Conservation (phyloP, 2,329 filamentous ascomycete genomes). For the Colletotrichum noveboracense region DNA sequence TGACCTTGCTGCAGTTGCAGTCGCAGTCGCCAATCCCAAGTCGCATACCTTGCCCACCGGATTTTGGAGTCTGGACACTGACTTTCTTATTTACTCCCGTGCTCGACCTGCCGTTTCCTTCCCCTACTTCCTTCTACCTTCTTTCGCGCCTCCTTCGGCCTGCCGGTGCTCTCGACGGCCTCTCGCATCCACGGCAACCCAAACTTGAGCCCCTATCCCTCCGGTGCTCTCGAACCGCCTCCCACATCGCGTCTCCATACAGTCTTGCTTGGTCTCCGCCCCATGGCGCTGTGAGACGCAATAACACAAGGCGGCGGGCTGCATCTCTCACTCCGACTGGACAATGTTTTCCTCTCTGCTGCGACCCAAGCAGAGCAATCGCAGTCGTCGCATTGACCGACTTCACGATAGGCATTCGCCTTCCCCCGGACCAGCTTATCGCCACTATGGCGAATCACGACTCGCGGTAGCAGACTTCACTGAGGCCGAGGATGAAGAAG, state of each 20-base stretch:
- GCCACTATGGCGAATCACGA: constrained; percentile 39
- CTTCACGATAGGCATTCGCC: constrained; percentile 13
- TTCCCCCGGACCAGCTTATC: constrained; percentile 24
- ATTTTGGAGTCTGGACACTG: not conserved
- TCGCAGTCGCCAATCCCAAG: not conserved
- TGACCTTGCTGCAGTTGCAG: not conserved
- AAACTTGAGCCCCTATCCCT: not conserved
- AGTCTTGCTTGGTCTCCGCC: not conserved
- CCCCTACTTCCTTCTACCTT: not conserved
- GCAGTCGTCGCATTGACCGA: constrained; percentile 17
- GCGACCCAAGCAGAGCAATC: constrained; percentile 22
- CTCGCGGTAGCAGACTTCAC: constrained; percentile 71
- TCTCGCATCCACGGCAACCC: not conserved
- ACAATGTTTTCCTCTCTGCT: constrained; percentile 25
- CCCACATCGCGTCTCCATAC: not conserved
- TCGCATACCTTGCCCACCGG: not conserved
- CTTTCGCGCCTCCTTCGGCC: not conserved
- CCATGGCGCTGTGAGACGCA: constrained; percentile 18
- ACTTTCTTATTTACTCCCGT: constrained; percentile 6
- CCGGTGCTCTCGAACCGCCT: not conserved
- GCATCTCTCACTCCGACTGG: constrained; percentile 13
- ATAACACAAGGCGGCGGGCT: constrained; percentile 17
- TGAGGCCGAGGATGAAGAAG: constrained; percentile 63
- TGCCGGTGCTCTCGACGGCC: not conserved
- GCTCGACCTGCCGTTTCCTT: not conserved